Base-by-base conservation (phyloP, 176 grass and related monocot genomes). In the Pontederia paniculata region DNA sequence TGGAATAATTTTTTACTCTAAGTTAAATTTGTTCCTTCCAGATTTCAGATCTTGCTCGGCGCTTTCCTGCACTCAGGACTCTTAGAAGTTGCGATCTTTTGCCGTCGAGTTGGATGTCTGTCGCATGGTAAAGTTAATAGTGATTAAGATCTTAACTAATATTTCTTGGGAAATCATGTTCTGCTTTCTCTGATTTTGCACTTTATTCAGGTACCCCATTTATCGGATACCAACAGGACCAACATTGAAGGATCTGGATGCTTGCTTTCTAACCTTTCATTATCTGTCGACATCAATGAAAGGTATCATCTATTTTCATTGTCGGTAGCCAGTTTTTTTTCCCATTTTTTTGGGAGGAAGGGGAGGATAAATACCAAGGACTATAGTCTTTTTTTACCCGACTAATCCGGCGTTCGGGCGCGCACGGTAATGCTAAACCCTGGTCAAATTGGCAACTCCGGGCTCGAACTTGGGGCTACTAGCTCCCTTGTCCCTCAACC, bases 201-300 rank as follows among this genome's bases (percentile, higher is more conserved):
- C 42, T 37, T 42, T 3, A 15, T 83, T 50, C 73, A 94, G 83
- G 80, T 94, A 88, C 66, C 80, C 83, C 1, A 94, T 84, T 41
- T 84, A 94, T 62, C 71, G 80, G 21, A 94, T 94, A 62, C 80
- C 80, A 64, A 63, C 55, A 15, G 83, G 70, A 47, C 83, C 80
- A 23, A 84, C 83, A 44, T n/a, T 73, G 5, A 65, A 58, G 10
- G 83, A 83, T 68, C 71, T 88, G 55, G 83, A 94, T 58, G 77
- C 88, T 20, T 94, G 88, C 68, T 88, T 94, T 70, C 77, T 94
- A n/a, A 84, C 88, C 0, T 81, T 83, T 47, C 74, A 84, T 60
- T 66, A 21, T 37, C 77, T 88, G 20, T 81, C 88, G 23, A 70
- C 70, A 9, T 74, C 60, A 42, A 37, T 56, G 10, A 43, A 69